Conservation (phyloP, 2,329 filamentous ascomycete species). For the Sclerotinia minor region DNA sequence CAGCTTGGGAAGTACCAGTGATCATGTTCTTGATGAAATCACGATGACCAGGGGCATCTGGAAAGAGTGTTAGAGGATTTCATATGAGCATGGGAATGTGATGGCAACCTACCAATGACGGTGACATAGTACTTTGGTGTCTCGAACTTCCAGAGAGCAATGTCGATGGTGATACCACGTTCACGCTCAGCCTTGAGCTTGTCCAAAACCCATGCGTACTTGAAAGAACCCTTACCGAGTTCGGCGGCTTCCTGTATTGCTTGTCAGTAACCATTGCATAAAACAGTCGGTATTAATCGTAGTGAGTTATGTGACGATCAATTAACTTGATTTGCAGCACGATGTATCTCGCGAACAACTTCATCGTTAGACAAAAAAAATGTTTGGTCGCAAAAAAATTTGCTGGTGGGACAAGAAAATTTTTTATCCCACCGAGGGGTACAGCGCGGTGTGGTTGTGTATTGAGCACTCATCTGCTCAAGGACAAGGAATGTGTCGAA, state of each 20-base stretch:
- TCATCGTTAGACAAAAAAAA: conserved; percentile 23
- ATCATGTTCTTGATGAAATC: conserved; percentile 99
- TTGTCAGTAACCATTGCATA: conserved; percentile 30
- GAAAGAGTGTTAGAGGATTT: conserved; percentile 23
- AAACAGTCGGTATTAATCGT: background rate
- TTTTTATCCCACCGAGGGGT: conserved; percentile 20
- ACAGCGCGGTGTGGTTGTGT: conserved; percentile 4
- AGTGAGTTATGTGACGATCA: background rate
- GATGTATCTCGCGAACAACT: background rate
- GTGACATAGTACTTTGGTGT: conserved; percentile 97
- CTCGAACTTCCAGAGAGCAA: conserved; percentile 99
- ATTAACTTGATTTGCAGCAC: too few relatives aligned
- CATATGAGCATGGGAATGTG: background rate
- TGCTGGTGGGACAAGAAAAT: background rate
- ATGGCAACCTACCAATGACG: conserved; percentile 74
- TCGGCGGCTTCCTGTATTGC: conserved; percentile 85
- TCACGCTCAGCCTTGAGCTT: conserved; percentile 99
- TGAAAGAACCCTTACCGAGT: conserved; percentile 99
- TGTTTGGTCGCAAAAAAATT: conserved; percentile 6
- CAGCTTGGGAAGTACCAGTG: conserved; percentile 99
- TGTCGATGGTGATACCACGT: conserved; percentile 99
- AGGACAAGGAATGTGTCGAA: conserved; percentile 36
- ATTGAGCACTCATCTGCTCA: background rate
- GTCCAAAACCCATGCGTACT: conserved; percentile 99
- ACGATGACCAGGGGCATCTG: conserved; percentile 98